Evolutionary conservation across 2,329 filamentous ascomycete species (phyloP), one percentile per base, ranked within the genome.

Genomic region (Fusarium piperis): DNA sequence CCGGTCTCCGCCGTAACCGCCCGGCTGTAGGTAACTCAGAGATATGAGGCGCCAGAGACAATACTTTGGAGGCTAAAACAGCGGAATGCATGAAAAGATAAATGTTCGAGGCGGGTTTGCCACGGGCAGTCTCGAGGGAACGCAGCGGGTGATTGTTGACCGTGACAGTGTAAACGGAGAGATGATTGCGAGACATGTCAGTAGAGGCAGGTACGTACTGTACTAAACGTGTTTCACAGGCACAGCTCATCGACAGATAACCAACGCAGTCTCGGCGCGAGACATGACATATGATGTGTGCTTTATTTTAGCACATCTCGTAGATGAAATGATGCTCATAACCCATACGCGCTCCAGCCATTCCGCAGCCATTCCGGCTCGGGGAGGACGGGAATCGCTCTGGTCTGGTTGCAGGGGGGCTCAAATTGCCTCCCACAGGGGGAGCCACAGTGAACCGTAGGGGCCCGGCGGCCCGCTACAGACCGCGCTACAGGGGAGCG

Each of bases 141-240:
- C 44, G 71, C 23, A 48, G 39, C 53, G 39, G 35, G 32, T 41
- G 23, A 52, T 41, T 46, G 15, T 39, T 28, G n/a, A 39, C 57
- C 33, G 44, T 59, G 35, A 35, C 39, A 48, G 32, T 48, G 20
- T 41, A 55, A 61, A 23, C 46, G 60, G 58, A 72, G 48, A 70
- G 68, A 72, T 70, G 44, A 67, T 26, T 61, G 30, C 69, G 58
- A 72, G 69, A 73, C 70, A 72, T n/a, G 20, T 16, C 61, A 55
- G 46, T 26, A 52, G 60, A 65, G 57, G 65, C 44, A 53, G n/a
- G n/a, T 9, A 46, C 26, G 33, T 59, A 44, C 30, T 30, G 32
- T 13, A 13, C 20, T 15, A 9, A 18, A 30, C 15, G 51, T 33
- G 51, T 58, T 58, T 57, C 38, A 55, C 20, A 60, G 15, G 44